Percentiles rank a stretch among this genome's conserved stretches.
These are phyloP conservation scores for Hordeum pubiflorum DNA, from an alignment of 202 grass and related monocot genomes.

Conservation along the genomic window DNA sequence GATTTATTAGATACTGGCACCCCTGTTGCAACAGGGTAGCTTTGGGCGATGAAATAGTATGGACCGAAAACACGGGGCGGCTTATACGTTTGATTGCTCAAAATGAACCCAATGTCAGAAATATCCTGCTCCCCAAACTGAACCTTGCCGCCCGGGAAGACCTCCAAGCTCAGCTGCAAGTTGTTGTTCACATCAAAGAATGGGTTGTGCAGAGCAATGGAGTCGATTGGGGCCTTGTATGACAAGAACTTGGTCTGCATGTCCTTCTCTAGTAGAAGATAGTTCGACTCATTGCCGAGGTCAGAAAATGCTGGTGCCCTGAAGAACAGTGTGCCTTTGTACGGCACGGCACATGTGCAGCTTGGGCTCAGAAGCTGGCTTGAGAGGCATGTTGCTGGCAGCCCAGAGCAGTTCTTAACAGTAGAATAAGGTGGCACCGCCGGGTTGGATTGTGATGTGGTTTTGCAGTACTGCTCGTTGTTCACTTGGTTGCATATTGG, in stretches of 20 bases:
- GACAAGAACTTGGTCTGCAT: slow-evolving; percentile 27
- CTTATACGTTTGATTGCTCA: slow-evolving; percentile 82
- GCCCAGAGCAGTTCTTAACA: slow-evolving; percentile 9
- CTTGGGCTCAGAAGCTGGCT: slow-evolving; percentile 46
- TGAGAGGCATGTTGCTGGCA: slow-evolving; percentile 28
- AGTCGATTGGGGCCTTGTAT: slow-evolving; percentile 31
- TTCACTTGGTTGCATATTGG: slow-evolving; percentile 36
- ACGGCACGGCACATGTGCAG: slow-evolving; percentile 61
- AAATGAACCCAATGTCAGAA: slow-evolving; percentile 35
- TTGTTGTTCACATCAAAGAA: slow-evolving; percentile 39
- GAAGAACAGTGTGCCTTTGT: slow-evolving; percentile 64
- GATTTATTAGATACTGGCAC: not conserved
- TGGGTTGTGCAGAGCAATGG: slow-evolving; percentile 38
- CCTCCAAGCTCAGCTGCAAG: slow-evolving; percentile 42
- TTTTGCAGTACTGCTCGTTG: slow-evolving; percentile 33
- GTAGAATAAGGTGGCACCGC: slow-evolving; percentile 34
- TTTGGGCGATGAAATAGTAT: slow-evolving; percentile 52
- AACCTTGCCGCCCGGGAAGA: slow-evolving; percentile 46
- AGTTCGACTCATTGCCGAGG: slow-evolving; percentile 45
- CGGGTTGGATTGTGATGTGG: slow-evolving; percentile 9
- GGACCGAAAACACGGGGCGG: slow-evolving; percentile 31
- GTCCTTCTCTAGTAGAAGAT: slow-evolving; percentile 16
- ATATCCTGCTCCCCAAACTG: slow-evolving; percentile 46
- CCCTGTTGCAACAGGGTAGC: slow-evolving; percentile 27
- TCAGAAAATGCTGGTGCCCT: slow-evolving; percentile 70